A percentile compares a stretch with the other conserved stretches of the same genome.
phyloP scores from a whole-genome alignment of 2,329 filamentous ascomycete species.

The Cladosporium sp. region DNA sequence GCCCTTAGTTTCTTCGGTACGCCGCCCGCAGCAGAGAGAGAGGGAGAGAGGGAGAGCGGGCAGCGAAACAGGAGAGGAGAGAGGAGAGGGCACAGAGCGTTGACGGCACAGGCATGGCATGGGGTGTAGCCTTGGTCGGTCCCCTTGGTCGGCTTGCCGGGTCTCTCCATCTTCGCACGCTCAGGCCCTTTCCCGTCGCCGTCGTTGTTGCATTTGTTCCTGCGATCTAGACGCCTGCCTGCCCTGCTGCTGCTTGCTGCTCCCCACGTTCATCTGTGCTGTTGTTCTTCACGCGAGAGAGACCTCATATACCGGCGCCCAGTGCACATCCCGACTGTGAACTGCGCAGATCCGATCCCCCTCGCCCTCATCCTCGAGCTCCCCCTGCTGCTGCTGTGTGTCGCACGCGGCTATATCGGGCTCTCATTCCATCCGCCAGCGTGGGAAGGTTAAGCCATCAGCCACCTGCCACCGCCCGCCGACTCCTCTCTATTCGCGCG shows the following conservation, averaged over 20 bases:
- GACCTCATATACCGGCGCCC: slow-evolving; percentile 2
- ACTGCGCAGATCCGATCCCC: not conserved
- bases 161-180: slow-evolving; percentile 11
- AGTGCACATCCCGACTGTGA: not conserved
- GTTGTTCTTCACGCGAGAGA: slow-evolving; percentile 9
- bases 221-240: slow-evolving; percentile 11
- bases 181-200: slow-evolving; percentile 1
- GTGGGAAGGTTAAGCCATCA: slow-evolving; percentile 11
- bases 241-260: not conserved
- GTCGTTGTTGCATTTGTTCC: slow-evolving; percentile 6
- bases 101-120: too few relatives aligned
- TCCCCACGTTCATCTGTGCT: not conserved
- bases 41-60: not conserved
- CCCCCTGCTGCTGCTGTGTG: slow-evolving; percentile 2
- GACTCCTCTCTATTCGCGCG: not conserved
- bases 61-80: not conserved
- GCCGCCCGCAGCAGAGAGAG: not conserved
- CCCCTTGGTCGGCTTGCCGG: not conserved
- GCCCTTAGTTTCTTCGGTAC: not conserved
- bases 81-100: not conserved
- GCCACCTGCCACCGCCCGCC: slow-evolving; percentile 4
- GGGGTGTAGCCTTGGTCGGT: too few relatives aligned
- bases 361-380: not conserved
- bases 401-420: not conserved
- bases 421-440: slow-evolving; percentile 2